Conservation (phyloP, 1,139 yeast species). For the Candida sanyaensis region DNA sequence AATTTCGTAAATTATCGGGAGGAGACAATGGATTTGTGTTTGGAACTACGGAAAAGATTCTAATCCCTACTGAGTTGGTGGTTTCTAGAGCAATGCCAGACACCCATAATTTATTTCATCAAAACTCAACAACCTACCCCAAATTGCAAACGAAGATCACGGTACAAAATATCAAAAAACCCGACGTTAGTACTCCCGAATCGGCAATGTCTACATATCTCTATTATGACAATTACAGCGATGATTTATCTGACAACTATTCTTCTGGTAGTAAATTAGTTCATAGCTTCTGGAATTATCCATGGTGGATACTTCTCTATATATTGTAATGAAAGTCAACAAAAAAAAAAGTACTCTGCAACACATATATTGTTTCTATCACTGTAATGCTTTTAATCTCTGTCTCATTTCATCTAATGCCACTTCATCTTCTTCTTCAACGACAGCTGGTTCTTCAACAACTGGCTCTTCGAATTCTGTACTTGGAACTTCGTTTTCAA, state of each 20-base stretch:
- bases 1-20: slow-evolving; percentile 7
- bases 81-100: slow-evolving; percentile 12
- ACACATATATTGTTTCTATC: slow-evolving; percentile 16
- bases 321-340: slow-evolving; percentile 1
- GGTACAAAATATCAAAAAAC: background rate
- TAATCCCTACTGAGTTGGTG: slow-evolving; percentile 8
- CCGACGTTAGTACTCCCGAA: background rate
- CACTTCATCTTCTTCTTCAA: slow-evolving; percentile 64
- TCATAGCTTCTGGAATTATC: background rate
- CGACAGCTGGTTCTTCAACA: slow-evolving; percentile 17
- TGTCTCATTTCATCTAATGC: slow-evolving; percentile 87
- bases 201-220: background rate
- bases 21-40: background rate
- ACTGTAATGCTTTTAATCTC: slow-evolving; percentile 82
- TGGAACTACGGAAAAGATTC: slow-evolving; percentile 1
- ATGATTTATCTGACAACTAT: background rate
- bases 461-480: slow-evolving; percentile 21
- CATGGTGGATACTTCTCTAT: slow-evolving; percentile 4
- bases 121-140: slow-evolving; percentile 5
- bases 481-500: slow-evolving; percentile 46
- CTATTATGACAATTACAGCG: background rate
- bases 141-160: background rate
- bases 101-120: slow-evolving; percentile 13
- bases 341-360: background rate
- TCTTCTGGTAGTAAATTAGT: background rate